phyloP scores from a whole-genome alignment of 139 green algal genomes.

The Chlorella ohadii region DNA sequence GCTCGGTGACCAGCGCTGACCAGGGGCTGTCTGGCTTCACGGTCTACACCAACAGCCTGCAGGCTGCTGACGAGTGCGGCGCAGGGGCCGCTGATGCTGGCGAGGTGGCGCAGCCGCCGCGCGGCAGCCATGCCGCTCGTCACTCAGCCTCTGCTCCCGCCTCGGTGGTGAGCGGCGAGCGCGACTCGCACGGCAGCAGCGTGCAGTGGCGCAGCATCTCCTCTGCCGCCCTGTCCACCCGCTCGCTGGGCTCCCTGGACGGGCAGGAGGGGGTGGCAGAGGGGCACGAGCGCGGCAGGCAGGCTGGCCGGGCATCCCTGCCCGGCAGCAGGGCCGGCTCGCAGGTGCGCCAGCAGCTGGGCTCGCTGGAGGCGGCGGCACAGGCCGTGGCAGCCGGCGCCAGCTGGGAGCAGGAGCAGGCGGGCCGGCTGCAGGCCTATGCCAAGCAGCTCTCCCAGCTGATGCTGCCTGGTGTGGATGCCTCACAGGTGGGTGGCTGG shows the following conservation, averaged over 20 bases:
- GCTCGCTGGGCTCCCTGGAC: neutral
- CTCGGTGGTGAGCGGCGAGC: neutral
- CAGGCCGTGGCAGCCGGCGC: neutral
- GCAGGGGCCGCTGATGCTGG: neutral
- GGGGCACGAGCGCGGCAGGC: neutral
- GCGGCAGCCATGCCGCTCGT: neutral
- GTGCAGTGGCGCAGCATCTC: constrained; percentile 34
- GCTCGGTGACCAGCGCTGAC: neutral
- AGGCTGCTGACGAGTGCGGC: neutral
- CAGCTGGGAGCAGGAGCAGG: neutral
- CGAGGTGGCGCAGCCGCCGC: neutral
- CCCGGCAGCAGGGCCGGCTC: neutral
- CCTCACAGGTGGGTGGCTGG: constrained; percentile 20
- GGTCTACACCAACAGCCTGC: constrained; percentile 47
- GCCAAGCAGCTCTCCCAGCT: constrained; percentile 12
- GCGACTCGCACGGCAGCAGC: constrained; percentile 22
- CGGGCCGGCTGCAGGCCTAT: neutral
- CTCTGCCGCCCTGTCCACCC: constrained; percentile 28
- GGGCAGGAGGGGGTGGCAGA: neutral
- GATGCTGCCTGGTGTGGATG: constrained; percentile 26
- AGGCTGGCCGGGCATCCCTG: constrained; percentile 1
- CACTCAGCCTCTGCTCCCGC: neutral
- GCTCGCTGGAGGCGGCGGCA: neutral
- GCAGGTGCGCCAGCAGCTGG: neutral
- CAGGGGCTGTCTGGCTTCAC: constrained; percentile 49